These are phyloP conservation scores for Pseudocercospora crystallina DNA, from an alignment of 2,329 filamentous ascomycete species.

Conservation along the genomic window DNA sequence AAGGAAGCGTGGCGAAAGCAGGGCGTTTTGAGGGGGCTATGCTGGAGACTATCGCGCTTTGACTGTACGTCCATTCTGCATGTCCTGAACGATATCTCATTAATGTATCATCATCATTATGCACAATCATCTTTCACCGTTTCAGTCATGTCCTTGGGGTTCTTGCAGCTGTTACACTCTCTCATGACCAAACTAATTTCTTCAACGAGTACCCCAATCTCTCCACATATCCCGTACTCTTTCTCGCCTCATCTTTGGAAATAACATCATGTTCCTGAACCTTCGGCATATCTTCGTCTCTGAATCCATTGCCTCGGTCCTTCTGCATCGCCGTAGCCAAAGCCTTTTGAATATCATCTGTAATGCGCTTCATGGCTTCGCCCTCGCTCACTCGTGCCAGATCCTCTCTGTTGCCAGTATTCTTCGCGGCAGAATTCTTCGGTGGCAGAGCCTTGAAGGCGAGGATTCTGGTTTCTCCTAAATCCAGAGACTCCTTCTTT, in stretches of 20 bases:
- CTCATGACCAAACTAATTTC: constrained; percentile 80
- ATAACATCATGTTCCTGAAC: constrained; percentile 71
- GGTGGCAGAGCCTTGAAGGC: constrained; percentile 59
- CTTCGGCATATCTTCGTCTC: constrained; percentile 24
- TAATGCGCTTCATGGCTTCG: constrained; percentile 64
- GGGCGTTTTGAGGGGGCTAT: no score
- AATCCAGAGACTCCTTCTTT: constrained; percentile 23
- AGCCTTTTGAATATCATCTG: constrained; percentile 72
- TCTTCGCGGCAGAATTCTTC: constrained; percentile 40
- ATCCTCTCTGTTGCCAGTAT: constrained; percentile 25
- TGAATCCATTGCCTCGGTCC: constrained; percentile 29
- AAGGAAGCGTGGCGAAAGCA: no score
- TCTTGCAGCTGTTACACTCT: no score
- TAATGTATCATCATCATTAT: no score
- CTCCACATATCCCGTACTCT: constrained; percentile 81
- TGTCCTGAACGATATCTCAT: no score
- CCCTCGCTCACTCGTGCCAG: constrained; percentile 44
- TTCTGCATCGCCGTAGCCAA: constrained; percentile 48
- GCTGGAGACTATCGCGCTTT: no score
- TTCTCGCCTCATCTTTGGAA: constrained; percentile 78
- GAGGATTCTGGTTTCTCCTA: constrained; percentile 40
- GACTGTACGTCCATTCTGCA: no score
- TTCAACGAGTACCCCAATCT: constrained; percentile 87
- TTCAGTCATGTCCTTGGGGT: no score
- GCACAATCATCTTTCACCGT: no score